Percentiles rank a stretch among this genome's conserved stretches.
These are phyloP conservation scores for Penicillium capsulatum DNA, from an alignment of 2,329 filamentous ascomycete genomes.

Conservation along the genomic window DNA sequence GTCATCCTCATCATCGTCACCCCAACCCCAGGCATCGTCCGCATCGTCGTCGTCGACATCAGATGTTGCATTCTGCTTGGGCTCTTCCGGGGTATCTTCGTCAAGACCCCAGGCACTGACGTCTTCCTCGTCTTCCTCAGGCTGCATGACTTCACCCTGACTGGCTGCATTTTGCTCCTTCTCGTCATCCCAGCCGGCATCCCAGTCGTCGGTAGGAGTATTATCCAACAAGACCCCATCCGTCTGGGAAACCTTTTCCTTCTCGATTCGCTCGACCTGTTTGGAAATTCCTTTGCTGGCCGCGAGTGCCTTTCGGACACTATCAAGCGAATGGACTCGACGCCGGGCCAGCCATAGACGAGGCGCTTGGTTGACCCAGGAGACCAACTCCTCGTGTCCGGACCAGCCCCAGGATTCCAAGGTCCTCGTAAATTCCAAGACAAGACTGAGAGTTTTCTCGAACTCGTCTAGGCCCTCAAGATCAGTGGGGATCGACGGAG, in stretches of 20 bases:
- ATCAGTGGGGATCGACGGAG: constrained; percentile 69
- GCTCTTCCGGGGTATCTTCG: constrained; percentile 30
- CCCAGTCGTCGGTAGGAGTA: constrained; percentile 61
- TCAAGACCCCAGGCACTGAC: constrained; percentile 52
- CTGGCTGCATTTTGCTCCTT: constrained; percentile 43
- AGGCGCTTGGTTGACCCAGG: constrained; percentile 78
- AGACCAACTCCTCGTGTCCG: constrained; percentile 58
- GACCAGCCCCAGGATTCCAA: constrained; percentile 62
- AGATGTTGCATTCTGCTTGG: constrained; percentile 13
- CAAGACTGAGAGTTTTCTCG: constrained; percentile 62
- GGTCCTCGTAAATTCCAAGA: constrained; percentile 60
- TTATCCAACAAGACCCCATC: constrained; percentile 62
- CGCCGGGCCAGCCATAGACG: constrained; percentile 82
- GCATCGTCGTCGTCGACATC: constrained; percentile 34
- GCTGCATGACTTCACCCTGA: constrained; percentile 11
- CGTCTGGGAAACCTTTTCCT: constrained; percentile 67
- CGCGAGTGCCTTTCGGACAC: constrained; percentile 65
- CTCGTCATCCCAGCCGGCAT: constrained; percentile 73
- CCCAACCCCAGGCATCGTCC: constrained; percentile 80
- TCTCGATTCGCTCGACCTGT: constrained; percentile 78
- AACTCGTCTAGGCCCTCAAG: constrained; percentile 68
- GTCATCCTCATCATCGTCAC: constrained; percentile 55
- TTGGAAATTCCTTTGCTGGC: constrained; percentile 63
- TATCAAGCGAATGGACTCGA: constrained; percentile 72
- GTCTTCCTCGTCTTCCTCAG: constrained; percentile 40